These are phyloP conservation scores for Yamadazyma akitaensis DNA, from an alignment of 805 yeast species.

Conservation along the genomic window DNA sequence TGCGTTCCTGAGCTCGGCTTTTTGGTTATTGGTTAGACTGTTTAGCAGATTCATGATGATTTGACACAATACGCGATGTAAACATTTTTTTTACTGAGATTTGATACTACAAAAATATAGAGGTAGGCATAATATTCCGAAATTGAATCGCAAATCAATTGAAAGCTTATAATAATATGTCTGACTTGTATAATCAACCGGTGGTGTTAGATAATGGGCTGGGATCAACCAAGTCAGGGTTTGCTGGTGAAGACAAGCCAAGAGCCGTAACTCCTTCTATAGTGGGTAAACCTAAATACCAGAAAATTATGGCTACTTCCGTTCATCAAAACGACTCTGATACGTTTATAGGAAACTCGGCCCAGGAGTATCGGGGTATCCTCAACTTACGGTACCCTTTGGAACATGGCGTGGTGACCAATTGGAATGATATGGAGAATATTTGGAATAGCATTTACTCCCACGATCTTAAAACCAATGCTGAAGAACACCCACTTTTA, in stretches of 20 bases:
- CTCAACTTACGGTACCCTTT: constrained; percentile 69
- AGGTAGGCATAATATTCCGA: no score
- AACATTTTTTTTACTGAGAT: no score
- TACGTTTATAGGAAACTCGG: constrained; percentile 69
- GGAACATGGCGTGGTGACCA: constrained; percentile 69
- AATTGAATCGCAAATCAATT: neutral
- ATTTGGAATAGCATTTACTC: constrained; percentile 71
- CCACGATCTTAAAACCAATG: constrained; percentile 51
- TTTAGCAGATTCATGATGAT: constrained; percentile 5
- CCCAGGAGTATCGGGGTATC: constrained; percentile 77
- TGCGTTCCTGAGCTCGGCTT: constrained; percentile 65
- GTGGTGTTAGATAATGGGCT: constrained; percentile 62
- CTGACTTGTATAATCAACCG: constrained; percentile 39
- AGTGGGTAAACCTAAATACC: constrained; percentile 81
- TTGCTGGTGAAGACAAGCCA: constrained; percentile 89
- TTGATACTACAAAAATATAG: no score
- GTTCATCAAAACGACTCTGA: constrained; percentile 52
- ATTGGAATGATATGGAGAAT: constrained; percentile 86
- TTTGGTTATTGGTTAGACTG: constrained; percentile 55
- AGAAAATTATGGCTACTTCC: constrained; percentile 68
- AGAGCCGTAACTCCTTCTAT: constrained; percentile 58
- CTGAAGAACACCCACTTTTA: constrained; percentile 84
- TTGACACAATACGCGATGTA: neutral
- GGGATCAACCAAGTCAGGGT: constrained; percentile 81
- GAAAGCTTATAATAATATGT: neutral